Evolutionary conservation across 202 grass and related monocot species (phyloP).

Genomic region (Eragrostis tef): DNA sequence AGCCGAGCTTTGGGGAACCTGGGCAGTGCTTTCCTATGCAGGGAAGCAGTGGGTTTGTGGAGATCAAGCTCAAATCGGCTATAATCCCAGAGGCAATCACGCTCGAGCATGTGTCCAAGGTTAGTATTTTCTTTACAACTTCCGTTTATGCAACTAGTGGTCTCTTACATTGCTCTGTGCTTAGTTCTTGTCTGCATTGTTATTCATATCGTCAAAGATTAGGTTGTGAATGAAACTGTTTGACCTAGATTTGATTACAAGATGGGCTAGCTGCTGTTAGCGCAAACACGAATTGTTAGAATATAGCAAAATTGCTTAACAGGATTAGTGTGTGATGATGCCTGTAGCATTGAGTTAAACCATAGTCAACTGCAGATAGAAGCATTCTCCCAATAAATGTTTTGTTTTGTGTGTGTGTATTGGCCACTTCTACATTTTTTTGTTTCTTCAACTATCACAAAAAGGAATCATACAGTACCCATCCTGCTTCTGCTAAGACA

Average conservation of each 20-base stretch:
- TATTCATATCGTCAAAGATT: not conserved
- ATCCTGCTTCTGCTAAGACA: not conserved
- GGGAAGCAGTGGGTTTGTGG: constrained; percentile 65
- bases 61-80: constrained; percentile 59
- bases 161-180: not conserved
- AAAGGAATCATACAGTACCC: not conserved
- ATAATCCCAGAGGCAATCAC: constrained; percentile 73
- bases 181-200: not conserved
- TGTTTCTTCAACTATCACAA: too few species aligned
- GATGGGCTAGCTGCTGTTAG: too few species aligned
- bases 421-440: too few species aligned
- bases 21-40: constrained; percentile 68
- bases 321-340: too few species aligned
- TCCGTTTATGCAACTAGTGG: not conserved
- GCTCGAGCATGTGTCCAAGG: constrained; percentile 72
- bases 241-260: too few species aligned
- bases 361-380: too few species aligned
- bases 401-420: too few species aligned
- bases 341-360: too few species aligned
- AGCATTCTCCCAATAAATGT: too few species aligned
- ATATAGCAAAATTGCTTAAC: too few species aligned
- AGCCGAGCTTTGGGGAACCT: constrained; percentile 73
- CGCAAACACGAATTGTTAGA: too few species aligned
- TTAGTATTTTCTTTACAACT: constrained; percentile 29
- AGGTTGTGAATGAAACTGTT: too few species aligned